A percentile compares a stretch with the other conserved stretches of the same genome.
phyloP scores from a whole-genome alignment of 768 basidiomycete species.

The Inosperma sp. region DNA sequence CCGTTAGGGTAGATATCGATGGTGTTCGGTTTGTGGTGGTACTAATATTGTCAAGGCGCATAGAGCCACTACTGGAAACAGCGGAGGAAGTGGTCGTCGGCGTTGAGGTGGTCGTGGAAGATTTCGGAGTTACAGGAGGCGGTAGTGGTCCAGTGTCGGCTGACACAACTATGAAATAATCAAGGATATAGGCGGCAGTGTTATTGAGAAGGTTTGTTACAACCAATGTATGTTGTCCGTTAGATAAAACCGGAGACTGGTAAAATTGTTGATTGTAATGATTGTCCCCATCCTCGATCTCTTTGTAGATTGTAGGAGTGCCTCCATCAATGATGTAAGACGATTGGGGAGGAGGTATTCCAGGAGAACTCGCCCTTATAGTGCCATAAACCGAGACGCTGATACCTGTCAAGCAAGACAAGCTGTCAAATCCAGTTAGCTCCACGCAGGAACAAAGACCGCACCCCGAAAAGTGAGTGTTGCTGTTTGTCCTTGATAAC shows the following conservation, averaged over 20 bases:
- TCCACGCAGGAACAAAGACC: background rate
- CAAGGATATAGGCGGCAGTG: background rate
- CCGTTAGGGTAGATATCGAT: no score
- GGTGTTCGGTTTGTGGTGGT: background rate
- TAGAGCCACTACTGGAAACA: background rate
- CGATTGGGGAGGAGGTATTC: background rate
- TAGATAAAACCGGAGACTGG: background rate
- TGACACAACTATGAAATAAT: background rate
- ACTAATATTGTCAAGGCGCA: background rate
- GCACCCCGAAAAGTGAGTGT: constrained; percentile 1
- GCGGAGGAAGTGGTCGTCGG: background rate
- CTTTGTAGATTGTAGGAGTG: background rate
- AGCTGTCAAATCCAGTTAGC: background rate
- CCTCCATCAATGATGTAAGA: constrained; percentile 3
- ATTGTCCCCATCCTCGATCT: background rate
- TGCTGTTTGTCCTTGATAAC: background rate
- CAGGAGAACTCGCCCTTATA: background rate
- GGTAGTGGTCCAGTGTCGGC: background rate
- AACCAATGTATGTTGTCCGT: constrained; percentile 1
- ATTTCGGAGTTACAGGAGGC: background rate
- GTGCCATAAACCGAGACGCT: background rate
- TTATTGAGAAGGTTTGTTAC: background rate
- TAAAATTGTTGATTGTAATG: background rate
- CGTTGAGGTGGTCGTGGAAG: no score
- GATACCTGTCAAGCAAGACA: background rate